These are phyloP conservation scores for Xylaria sp. DNA, from an alignment of 2,329 filamentous ascomycete genomes.

Conservation along the genomic window DNA sequence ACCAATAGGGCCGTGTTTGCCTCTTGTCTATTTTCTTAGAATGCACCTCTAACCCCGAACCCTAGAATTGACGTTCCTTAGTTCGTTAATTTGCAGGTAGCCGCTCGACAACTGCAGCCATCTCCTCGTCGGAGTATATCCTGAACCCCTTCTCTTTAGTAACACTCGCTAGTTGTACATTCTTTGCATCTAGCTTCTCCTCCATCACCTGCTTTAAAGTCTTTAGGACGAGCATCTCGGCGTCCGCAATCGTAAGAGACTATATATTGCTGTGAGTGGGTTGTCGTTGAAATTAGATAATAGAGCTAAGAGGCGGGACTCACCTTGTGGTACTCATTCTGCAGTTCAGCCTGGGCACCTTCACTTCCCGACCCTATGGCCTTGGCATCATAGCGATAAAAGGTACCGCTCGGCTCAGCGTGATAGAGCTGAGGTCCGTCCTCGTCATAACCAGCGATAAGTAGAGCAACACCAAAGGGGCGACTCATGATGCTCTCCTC, in stretches of 20 bases:
- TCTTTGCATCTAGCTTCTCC: slow-evolving; percentile 99
- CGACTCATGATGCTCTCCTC: slow-evolving; percentile 99
- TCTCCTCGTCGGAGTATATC: slow-evolving; percentile 98
- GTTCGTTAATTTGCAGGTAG: slow-evolving; percentile 71
- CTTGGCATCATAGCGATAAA: slow-evolving; percentile 99
- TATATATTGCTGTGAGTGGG: slow-evolving; percentile 47
- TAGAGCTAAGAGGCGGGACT: slow-evolving; percentile 28
- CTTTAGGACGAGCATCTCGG: slow-evolving; percentile 95
- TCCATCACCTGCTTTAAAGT: slow-evolving; percentile 99
- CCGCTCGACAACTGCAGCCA: slow-evolving; percentile 90
- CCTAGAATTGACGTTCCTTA: slow-evolving; percentile 21
- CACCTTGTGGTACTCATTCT: slow-evolving; percentile 98
- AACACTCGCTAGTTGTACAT: slow-evolving; percentile 96
- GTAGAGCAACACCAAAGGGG: slow-evolving; percentile 93
- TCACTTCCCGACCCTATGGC: slow-evolving; percentile 98
- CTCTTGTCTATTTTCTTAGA: slow-evolving; percentile 34
- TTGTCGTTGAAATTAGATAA: not conserved
- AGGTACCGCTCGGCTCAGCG: slow-evolving; percentile 96
- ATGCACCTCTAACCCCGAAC: slow-evolving; percentile 20
- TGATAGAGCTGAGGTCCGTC: slow-evolving; percentile 98
- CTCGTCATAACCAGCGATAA: slow-evolving; percentile 98
- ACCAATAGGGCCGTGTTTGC: slow-evolving; percentile 21
- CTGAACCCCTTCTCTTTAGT: slow-evolving; percentile 98
- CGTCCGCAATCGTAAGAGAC: slow-evolving; percentile 91
- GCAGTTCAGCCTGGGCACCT: slow-evolving; percentile 95